phyloP scores from a whole-genome alignment of 1,284 basidiomycete genomes.

The Irpex rosettiformis region DNA sequence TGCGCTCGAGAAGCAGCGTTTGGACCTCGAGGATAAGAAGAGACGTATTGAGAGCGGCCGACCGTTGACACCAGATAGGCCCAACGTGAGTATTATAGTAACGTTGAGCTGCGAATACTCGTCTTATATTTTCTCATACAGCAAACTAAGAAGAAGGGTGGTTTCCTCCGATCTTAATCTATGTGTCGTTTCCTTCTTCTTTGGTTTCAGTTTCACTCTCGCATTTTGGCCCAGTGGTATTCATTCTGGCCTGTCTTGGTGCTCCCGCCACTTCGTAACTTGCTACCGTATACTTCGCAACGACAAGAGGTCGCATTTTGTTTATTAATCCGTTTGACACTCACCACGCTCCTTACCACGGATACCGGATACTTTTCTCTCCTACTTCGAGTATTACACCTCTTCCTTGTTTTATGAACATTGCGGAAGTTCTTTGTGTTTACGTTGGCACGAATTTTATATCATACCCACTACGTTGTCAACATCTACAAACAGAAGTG shows the following conservation, averaged over 20 bases:
- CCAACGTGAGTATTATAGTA: conserved; percentile 46
- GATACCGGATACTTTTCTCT: conserved; percentile 50
- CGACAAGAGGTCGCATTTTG: conserved; percentile 29
- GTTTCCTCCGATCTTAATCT: conserved; percentile 67
- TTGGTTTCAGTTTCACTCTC: conserved; percentile 17
- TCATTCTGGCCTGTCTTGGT: conserved; percentile 31
- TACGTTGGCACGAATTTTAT: conserved; percentile 33
- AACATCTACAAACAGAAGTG: conserved; percentile 20
- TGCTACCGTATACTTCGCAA: conserved; percentile 43
- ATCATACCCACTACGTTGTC: conserved; percentile 29
- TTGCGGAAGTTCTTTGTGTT: conserved; percentile 18
- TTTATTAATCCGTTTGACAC: conserved; percentile 28
- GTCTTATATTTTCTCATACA: background rate
- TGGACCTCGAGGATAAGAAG: conserved; percentile 98
- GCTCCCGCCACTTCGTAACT: conserved; percentile 15
- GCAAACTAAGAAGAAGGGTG: conserved; percentile 70
- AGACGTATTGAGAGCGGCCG: conserved; percentile 91
- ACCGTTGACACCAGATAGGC: conserved; percentile 93
- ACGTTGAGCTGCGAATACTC: background rate
- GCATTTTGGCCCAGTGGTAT: conserved; percentile 30
- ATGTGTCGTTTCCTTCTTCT: conserved; percentile 15
- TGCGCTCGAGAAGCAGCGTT: conserved; percentile 93
- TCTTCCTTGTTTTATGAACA: conserved; percentile 29
- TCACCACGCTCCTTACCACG: conserved; percentile 56
- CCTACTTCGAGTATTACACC: conserved; percentile 46